Evolutionary conservation across 2,329 filamentous ascomycete genomes (phyloP), one percentile per base, ranked within the genome.

Genomic region (Shiraia sp.): DNA sequence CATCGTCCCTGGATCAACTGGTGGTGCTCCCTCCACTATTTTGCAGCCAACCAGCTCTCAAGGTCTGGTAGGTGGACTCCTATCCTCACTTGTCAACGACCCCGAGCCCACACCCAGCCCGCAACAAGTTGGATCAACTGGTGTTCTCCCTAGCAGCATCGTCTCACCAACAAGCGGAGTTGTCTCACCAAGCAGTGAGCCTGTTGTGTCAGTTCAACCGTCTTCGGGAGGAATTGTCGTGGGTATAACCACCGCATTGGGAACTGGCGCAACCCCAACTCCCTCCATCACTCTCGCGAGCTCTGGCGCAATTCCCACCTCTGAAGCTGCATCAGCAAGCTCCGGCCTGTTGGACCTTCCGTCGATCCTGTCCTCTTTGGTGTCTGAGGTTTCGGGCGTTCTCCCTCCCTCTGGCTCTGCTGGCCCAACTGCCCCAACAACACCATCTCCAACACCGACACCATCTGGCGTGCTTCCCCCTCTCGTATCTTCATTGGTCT

Each of bases 181-280:
- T 26, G 42, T 14, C 3, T 32, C 35, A 10, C 32, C 41, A n/a
- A 40, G 51, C 10, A 32, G 32, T 5, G 14, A 26, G 14, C 34
- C 13, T 29, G 35, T 46, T 15, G 14, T 47, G 5, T 9, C 36
- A 23, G 34, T 47, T 39, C 37, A 49, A 14, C 44, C 50, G 32
- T 45, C 58, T 16, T 53, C 60, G 16, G 49, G 43, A 16, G 59
- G 65, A 9, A 68, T 68, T 33, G 39, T 65, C 8, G 63, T 69
- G 41, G 66, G 66, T 10, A 66, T 68, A 32, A 68, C 64, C 6
- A 68, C 65, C 6, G 63, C 64, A 10, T 43, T 68, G 14, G 63
- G 63, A 28, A 65, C 57, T 16, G 51, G 50, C 19, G 46, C 44
- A 12, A 40, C 36, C 10, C 40, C 45, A 6, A 52, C 47, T 9